phyloP scores from a whole-genome alignment of 2,329 filamentous ascomycete species.

The Alternaria metachromatica region DNA sequence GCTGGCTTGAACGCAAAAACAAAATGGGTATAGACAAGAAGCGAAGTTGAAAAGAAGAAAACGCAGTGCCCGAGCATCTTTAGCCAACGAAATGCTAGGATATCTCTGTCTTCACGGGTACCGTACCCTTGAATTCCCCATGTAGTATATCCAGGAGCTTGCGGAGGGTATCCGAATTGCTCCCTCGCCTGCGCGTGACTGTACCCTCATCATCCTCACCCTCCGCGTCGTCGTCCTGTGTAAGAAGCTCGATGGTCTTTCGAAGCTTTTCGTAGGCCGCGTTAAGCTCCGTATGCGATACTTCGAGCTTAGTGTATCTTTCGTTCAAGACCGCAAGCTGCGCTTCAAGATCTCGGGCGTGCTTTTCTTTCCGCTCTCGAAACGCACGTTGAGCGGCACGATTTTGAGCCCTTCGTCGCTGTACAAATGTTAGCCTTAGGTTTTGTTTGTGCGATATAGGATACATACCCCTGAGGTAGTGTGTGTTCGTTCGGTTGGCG shows the following conservation, averaged over 20 bases:
- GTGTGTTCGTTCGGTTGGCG: conserved; percentile 41
- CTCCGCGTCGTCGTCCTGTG: conserved; percentile 42
- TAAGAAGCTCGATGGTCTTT: conserved; percentile 49
- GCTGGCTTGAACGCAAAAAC: conserved; percentile 10
- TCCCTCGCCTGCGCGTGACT: conserved; percentile 29
- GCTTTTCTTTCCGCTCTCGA: conserved; percentile 68
- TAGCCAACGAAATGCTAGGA: background rate
- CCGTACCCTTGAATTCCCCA: conserved; percentile 41
- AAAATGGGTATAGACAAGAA: conserved; percentile 21
- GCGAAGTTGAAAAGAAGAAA: background rate
- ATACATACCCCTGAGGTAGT: conserved; percentile 49
- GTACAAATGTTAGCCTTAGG: conserved; percentile 15
- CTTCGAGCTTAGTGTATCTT: conserved; percentile 62
- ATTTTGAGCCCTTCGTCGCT: conserved; percentile 67
- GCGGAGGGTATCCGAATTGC: conserved; percentile 45
- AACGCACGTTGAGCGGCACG: conserved; percentile 68
- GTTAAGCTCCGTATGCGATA: conserved; percentile 57
- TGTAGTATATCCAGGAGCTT: conserved; percentile 50
- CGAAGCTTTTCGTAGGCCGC: conserved; percentile 50
- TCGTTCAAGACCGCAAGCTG: conserved; percentile 62
- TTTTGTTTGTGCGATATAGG: background rate
- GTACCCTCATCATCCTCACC: conserved; percentile 36
- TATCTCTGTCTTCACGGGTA: conserved; percentile 32
- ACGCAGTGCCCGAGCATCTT: background rate
- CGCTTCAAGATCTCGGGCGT: conserved; percentile 68